These are phyloP conservation scores for Pestalotiopsis sp. DNA, from an alignment of 2,329 filamentous ascomycete species.

Conservation along the genomic window DNA sequence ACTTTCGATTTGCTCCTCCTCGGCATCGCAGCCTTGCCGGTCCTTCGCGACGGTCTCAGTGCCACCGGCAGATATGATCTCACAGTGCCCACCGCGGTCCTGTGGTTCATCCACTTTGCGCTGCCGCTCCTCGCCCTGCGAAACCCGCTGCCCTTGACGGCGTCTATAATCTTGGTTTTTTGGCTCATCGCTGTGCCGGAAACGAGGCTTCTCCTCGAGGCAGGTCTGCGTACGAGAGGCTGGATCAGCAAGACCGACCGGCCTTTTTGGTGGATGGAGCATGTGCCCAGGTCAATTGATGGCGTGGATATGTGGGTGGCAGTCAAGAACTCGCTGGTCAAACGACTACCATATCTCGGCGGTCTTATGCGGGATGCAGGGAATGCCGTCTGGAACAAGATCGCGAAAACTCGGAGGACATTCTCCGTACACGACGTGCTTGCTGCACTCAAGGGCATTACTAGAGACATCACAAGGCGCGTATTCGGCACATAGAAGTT, in stretches of 20 bases:
- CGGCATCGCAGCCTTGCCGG: background rate
- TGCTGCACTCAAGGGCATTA: background rate
- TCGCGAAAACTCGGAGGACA: background rate
- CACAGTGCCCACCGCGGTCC: background rate
- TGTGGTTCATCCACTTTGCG: background rate
- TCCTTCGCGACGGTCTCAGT: background rate
- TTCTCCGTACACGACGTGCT: background rate
- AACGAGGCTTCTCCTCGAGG: background rate
- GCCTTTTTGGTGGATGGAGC: background rate
- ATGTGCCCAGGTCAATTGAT: background rate
- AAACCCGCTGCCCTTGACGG: background rate
- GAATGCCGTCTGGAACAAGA: background rate
- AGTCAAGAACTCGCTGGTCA: background rate
- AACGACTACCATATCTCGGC: background rate
- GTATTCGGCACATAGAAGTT: background rate
- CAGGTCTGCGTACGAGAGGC: background rate
- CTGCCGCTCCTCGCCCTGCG: background rate
- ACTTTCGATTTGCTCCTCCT: background rate
- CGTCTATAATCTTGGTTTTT: background rate
- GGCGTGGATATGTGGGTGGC: background rate
- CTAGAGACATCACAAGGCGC: background rate
- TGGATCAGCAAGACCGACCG: background rate
- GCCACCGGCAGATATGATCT: background rate
- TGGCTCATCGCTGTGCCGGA: background rate
- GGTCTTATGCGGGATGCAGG: background rate